Conservation (phyloP, 2,329 filamentous ascomycete species). For the Ilyonectria mors-panacis region DNA sequence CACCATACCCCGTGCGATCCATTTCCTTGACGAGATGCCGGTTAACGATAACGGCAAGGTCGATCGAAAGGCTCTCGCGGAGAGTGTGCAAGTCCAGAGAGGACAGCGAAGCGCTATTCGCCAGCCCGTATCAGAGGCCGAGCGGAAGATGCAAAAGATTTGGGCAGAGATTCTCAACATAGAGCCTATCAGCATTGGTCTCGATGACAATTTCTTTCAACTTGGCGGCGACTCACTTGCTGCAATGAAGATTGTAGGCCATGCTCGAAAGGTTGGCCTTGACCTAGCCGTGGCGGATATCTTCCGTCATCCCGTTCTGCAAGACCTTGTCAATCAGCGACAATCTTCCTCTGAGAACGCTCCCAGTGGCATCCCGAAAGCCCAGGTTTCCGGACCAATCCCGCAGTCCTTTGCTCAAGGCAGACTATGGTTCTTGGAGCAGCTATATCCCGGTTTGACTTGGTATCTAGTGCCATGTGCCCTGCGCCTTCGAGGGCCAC, state of each 20-base stretch:
- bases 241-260: conserved; percentile 64
- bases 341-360: conserved; percentile 19
- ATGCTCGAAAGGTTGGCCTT: conserved; percentile 56
- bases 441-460: conserved; percentile 32
- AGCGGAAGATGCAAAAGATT: conserved; percentile 49
- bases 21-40: conserved; percentile 20
- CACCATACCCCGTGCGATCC: conserved; percentile 45
- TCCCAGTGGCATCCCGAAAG: background rate
- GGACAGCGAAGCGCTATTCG: conserved; percentile 9
- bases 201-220: conserved; percentile 64
- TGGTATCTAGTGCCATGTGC: conserved; percentile 37
- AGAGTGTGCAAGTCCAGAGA: background rate
- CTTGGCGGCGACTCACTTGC: conserved; percentile 64
- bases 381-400: conserved; percentile 8
- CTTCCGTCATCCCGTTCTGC: conserved; percentile 46
- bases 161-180: conserved; percentile 57
- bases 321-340: conserved; percentile 20
- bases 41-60: conserved; percentile 1
- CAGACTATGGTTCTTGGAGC: conserved; percentile 40
- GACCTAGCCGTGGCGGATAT: conserved; percentile 57
- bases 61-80: background rate
- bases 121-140: conserved; percentile 5
- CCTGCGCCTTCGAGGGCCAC: conserved; percentile 25
- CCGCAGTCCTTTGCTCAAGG: conserved; percentile 38
- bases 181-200: conserved; percentile 51